A percentile compares a stretch with the other conserved stretches of the same genome.
These are phyloP conservation scores for Lactarius quietus DNA, from an alignment of 768 basidiomycete genomes.

Conservation along the genomic window DNA sequence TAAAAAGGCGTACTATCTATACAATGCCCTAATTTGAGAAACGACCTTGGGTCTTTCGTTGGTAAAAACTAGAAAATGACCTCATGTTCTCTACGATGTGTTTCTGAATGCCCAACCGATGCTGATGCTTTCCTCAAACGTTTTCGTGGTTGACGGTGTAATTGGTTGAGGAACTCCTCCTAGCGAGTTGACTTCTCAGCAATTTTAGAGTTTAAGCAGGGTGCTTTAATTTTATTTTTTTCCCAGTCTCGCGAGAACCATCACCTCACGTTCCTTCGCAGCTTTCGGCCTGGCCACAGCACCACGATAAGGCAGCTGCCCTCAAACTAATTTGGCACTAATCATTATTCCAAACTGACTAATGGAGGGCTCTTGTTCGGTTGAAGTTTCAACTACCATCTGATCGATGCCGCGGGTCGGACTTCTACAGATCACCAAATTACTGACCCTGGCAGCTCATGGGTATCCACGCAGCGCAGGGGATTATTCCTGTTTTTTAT, in stretches of 20 bases:
- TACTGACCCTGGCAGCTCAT: not conserved
- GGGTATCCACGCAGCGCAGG: not conserved
- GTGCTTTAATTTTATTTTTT: not conserved
- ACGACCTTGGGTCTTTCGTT: not conserved
- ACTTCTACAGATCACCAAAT: not conserved
- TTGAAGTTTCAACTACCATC: slow-evolving; percentile 5
- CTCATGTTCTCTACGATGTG: not conserved
- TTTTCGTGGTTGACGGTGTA: not conserved
- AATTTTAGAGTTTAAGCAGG: not conserved
- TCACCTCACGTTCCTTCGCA: not conserved
- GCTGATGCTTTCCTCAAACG: not conserved
- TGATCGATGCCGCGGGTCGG: slow-evolving; percentile 2
- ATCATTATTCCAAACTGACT: not conserved
- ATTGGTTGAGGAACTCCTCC: not conserved
- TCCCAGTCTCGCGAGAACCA: not conserved
- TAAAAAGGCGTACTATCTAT: not conserved
- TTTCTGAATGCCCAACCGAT: not conserved
- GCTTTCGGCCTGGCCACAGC: not conserved
- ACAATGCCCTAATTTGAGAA: not conserved
- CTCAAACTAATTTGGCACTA: not conserved
- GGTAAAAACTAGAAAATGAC: not conserved
- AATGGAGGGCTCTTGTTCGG: not conserved
- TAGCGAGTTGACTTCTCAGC: not conserved
- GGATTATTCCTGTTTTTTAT: too few relatives aligned
- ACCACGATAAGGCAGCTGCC: not conserved